Evolutionary conservation across 2,329 filamentous ascomycete species (phyloP).

Genomic region (Alternaria brassicae): DNA sequence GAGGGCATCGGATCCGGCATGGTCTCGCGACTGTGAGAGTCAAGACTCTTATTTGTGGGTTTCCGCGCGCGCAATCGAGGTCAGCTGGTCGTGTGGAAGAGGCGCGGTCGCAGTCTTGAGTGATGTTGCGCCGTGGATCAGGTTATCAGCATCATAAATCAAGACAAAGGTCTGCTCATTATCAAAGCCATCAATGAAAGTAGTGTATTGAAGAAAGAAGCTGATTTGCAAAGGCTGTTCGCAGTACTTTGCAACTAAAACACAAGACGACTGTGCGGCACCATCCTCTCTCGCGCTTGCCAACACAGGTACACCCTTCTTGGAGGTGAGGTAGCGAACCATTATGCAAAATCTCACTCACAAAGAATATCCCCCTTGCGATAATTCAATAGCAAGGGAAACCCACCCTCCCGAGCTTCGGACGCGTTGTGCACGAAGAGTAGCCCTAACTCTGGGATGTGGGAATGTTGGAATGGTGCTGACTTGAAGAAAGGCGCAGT

Average conservation of each 20-base stretch:
- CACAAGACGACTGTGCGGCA: constrained; percentile 14
- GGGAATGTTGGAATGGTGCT: background rate
- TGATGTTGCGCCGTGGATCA: constrained; percentile 17
- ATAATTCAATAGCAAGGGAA: constrained; percentile 6
- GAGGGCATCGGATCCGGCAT: constrained; percentile 21
- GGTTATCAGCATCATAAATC: constrained; percentile 26
- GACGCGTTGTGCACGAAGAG: constrained; percentile 12
- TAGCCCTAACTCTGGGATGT: constrained; percentile 21
- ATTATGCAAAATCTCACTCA: constrained; percentile 15
- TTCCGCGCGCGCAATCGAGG: constrained; percentile 18
- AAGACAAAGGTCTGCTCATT: constrained; percentile 22
- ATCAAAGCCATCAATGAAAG: constrained; percentile 14
- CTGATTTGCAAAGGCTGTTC: constrained; percentile 18
- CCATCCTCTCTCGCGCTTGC: constrained; percentile 14
- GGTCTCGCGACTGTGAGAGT: constrained; percentile 3
- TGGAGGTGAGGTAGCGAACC: constrained; percentile 11
- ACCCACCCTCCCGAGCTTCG: constrained; percentile 28
- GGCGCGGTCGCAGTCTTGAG: constrained; percentile 3
- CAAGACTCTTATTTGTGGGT: constrained; percentile 19
- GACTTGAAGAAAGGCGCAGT: background rate
- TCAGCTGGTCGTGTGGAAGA: constrained; percentile 11
- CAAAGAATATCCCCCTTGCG: constrained; percentile 13
- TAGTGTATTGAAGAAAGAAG: constrained; percentile 15
- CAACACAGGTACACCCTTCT: constrained; percentile 18
- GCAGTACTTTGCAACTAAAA: constrained; percentile 20